Evolutionary conservation across 2,329 filamentous ascomycete species (phyloP).

Genomic region (Stenocarpella maydis): DNA sequence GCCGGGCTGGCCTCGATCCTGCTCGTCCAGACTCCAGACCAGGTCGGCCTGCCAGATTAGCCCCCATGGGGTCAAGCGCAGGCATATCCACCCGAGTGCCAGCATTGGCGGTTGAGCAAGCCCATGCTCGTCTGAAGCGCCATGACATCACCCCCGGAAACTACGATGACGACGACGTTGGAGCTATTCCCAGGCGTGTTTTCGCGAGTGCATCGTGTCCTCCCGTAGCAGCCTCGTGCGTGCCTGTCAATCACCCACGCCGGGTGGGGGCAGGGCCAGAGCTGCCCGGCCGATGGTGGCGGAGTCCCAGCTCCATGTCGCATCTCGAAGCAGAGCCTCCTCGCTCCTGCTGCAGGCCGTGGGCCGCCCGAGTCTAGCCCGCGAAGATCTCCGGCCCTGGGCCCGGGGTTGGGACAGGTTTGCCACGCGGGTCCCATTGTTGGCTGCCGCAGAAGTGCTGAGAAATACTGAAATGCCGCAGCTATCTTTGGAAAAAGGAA

Average conservation of each 20-base stretch:
- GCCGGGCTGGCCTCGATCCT: constrained; percentile 3
- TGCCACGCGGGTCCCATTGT: constrained; percentile 8
- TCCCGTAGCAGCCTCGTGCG: neutral
- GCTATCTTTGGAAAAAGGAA: constrained; percentile 25
- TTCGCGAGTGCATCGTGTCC: neutral
- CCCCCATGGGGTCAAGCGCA: constrained; percentile 31
- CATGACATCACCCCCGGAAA: constrained; percentile 26
- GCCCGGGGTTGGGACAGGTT: neutral
- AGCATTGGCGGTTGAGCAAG: neutral
- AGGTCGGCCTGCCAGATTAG: neutral
- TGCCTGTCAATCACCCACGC: neutral
- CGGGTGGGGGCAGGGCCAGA: neutral
- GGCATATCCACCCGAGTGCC: neutral
- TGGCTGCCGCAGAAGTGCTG: constrained; percentile 1
- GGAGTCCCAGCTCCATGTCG: constrained; percentile 10
- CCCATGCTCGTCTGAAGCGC: constrained; percentile 1
- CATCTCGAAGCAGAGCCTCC: constrained; percentile 33
- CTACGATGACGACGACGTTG: neutral
- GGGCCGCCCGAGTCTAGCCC: constrained; percentile 4
- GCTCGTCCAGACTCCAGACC: constrained; percentile 11
- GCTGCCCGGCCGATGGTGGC: neutral
- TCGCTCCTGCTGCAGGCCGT: constrained; percentile 24
- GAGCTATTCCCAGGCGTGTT: neutral
- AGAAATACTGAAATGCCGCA: constrained; percentile 18
- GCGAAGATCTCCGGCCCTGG: constrained; percentile 12